These are phyloP conservation scores for Strobilomyces dryophilus DNA, from an alignment of 768 basidiomycete species.

Conservation along the genomic window DNA sequence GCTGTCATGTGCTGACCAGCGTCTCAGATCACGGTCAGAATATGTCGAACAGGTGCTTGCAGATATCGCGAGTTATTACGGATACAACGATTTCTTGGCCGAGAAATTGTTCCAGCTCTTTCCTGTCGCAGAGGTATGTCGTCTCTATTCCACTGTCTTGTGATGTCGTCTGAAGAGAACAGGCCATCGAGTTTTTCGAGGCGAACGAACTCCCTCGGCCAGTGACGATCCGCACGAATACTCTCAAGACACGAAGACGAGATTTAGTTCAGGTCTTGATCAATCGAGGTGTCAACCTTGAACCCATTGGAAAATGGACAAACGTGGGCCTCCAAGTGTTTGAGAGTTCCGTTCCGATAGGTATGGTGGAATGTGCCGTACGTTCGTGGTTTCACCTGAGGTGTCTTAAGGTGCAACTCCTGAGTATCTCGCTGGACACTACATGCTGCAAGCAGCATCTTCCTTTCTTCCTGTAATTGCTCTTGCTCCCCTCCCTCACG, in stretches of 20 bases:
- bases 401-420: constrained; percentile 75
- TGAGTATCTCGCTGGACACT: constrained; percentile 97
- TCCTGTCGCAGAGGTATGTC: constrained; percentile 79
- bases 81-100: constrained; percentile 92
- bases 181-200: constrained; percentile 99
- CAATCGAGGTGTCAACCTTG: constrained; percentile 94
- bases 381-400: not conserved
- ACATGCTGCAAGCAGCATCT: constrained; percentile 98
- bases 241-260: constrained; percentile 85
- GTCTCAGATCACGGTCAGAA: constrained; percentile 75
- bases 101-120: constrained; percentile 95
- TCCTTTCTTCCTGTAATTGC: constrained; percentile 99
- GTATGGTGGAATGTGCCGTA: constrained; percentile 30
- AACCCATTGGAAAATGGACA: constrained; percentile 99
- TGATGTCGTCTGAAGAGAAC: constrained; percentile 1
- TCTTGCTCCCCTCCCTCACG: constrained; percentile 85
- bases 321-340: constrained; percentile 99
- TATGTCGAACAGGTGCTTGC: constrained; percentile 83
- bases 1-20: constrained; percentile 2
- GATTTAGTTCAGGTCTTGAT: constrained; percentile 93
- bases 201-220: constrained; percentile 94
- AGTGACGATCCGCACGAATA: constrained; percentile 97
- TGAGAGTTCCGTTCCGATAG: constrained; percentile 93
- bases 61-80: constrained; percentile 94
- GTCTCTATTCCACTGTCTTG: not conserved